Base-by-base conservation (phyloP, 306 rosid genomes). In the Castanea sativa region DNA sequence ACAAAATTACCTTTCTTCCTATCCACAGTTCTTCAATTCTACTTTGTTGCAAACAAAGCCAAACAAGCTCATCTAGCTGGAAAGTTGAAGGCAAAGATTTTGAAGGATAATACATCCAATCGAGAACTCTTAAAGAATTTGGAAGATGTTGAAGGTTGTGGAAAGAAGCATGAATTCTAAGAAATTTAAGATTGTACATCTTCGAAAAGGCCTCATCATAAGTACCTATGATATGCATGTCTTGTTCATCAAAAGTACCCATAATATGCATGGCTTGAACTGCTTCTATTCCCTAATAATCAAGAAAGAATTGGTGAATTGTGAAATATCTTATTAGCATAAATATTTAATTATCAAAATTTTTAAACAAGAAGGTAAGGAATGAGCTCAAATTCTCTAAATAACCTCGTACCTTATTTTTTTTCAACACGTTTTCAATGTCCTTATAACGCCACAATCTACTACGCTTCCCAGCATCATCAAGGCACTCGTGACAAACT, bases 41-140 rank as follows among this genome's bases (percentile, higher is more conserved):
- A 0, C 52, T 45, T 0, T 2, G 0, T 10, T 0, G 1, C 0
- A 45, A 11, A 45, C 0, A 0, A 45, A 45, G 52, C 1, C 0
- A 1, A 45, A 45, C 15, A 45, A 2, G 52, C 52, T 45, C 52
- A 11, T 10, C 1, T 3, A 0, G 15, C 1, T 11, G 4, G 0
- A 45, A 11, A 45, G 1, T 45, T 45, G 14, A 0, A 0, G 52
- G 15, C 4, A 45, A 12, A 0, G 4, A 11, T 0, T 45, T 45
- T 45, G 15, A 11, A 11, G 52, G 15, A 45, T 11, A 45, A 2
- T 0, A 0, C 0, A 0, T 45, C 52, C 52, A 45, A 45, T 3
- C 0, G 2, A 45, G 52, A 45, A 45, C 0, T 45, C 15, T 45
- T 45, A 45, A 45, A 45, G 3, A 2, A 10, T 45, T 10, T 2